phyloP scores from a whole-genome alignment of 345 rosid species.

The Isatis tinctoria region DNA sequence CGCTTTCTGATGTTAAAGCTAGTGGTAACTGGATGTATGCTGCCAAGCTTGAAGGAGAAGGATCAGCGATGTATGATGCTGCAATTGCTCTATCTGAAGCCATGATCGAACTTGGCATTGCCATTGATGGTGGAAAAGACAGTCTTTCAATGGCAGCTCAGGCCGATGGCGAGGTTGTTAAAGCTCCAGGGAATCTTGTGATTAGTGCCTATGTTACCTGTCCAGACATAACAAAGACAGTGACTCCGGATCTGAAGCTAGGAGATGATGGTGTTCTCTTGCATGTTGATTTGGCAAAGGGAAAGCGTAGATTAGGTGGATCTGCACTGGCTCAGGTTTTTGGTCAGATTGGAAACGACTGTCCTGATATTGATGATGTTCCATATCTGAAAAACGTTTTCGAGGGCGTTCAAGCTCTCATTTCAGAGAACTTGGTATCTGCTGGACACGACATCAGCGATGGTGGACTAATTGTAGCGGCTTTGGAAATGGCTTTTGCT shows the following conservation, averaged over 20 bases:
- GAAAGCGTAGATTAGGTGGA: slow-evolving; percentile 83
- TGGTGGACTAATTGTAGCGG: slow-evolving; percentile 76
- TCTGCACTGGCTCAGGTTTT: slow-evolving; percentile 87
- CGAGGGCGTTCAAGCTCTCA: slow-evolving; percentile 64
- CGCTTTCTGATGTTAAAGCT: slow-evolving; percentile 88
- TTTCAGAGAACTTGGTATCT: slow-evolving; percentile 55
- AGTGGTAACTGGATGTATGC: slow-evolving; percentile 99
- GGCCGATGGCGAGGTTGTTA: slow-evolving; percentile 72
- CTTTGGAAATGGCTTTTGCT: slow-evolving; percentile 91
- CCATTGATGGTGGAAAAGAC: slow-evolving; percentile 96
- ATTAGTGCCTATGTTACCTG: slow-evolving; percentile 83
- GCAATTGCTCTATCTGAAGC: slow-evolving; percentile 78
- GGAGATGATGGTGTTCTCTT: slow-evolving; percentile 66
- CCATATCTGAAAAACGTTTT: slow-evolving; percentile 65
- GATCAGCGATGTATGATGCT: slow-evolving; percentile 94
- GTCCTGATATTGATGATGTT: slow-evolving; percentile 88
- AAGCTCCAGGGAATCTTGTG: slow-evolving; percentile 96
- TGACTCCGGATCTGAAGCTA: slow-evolving; percentile 83
- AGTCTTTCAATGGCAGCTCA: slow-evolving; percentile 96
- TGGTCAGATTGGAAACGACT: slow-evolving; percentile 78
- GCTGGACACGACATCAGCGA: slow-evolving; percentile 97
- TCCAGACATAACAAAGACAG: slow-evolving; percentile 82
- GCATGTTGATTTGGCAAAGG: slow-evolving; percentile 83
- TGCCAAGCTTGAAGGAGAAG: slow-evolving; percentile 95
- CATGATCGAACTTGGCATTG: slow-evolving; percentile 89